A percentile compares a stretch with the other conserved stretches of the same genome.
Evolutionary conservation across 1,139 yeast genomes (phyloP).

Genomic region (Protomyces arabidopsidicola): DNA sequence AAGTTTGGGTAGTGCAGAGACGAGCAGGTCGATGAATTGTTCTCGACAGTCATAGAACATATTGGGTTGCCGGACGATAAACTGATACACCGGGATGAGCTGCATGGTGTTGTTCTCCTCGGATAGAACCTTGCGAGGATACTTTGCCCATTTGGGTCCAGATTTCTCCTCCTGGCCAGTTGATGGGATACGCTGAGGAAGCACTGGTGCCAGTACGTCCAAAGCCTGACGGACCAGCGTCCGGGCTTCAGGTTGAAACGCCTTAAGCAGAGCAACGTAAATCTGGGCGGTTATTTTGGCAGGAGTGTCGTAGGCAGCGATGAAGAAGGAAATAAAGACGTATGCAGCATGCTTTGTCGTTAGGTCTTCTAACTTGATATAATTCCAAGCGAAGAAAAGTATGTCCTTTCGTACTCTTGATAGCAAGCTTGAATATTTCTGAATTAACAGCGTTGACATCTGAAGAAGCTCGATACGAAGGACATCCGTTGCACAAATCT

Average conservation of each 20-base stretch:
- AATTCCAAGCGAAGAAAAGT: constrained; percentile 92
- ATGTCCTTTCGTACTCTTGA: constrained; percentile 74
- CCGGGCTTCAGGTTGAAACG: constrained; percentile 82
- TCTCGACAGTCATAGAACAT: constrained; percentile 82
- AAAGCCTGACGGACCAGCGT: constrained; percentile 80
- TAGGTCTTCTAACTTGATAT: constrained; percentile 80
- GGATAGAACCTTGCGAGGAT: constrained; percentile 88
- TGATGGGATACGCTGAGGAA: constrained; percentile 63
- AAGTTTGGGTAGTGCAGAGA: constrained; percentile 91
- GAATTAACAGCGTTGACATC: constrained; percentile 69
- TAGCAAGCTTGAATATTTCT: constrained; percentile 59
- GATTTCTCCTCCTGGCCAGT: neutral
- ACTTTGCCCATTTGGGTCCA: constrained; percentile 64
- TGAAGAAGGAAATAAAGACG: constrained; percentile 79
- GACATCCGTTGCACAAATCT: constrained; percentile 67
- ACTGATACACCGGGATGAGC: constrained; percentile 82
- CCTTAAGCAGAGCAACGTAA: constrained; percentile 79
- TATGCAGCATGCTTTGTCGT: constrained; percentile 91
- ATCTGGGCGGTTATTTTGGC: constrained; percentile 85
- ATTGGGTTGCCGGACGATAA: constrained; percentile 80
- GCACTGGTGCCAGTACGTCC: constrained; percentile 82
- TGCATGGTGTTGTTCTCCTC: constrained; percentile 83
- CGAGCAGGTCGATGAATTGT: constrained; percentile 79
- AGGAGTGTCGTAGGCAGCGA: constrained; percentile 84
- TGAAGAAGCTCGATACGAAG: constrained; percentile 76